Conservation (phyloP, 2,329 filamentous ascomycete species). For the Dactylellina parvicollis region DNA sequence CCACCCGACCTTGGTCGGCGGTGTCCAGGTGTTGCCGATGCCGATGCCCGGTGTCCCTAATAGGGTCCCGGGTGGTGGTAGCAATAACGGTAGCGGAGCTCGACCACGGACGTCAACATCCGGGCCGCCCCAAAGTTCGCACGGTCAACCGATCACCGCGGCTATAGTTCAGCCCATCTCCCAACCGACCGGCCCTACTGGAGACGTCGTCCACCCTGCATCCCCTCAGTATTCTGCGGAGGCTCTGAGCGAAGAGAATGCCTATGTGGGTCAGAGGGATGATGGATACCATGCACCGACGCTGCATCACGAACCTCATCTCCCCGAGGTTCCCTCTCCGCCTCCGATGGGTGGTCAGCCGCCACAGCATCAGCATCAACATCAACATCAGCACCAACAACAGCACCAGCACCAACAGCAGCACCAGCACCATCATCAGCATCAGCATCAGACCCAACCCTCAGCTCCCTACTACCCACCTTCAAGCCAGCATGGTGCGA, state of each 20-base stretch:
- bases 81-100: constrained; percentile 54
- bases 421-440: constrained; percentile 26
- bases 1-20: constrained; percentile 86
- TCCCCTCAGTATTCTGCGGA: constrained; percentile 45
- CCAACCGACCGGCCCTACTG: constrained; percentile 47
- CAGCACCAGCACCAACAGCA: constrained; percentile 46
- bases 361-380: constrained; percentile 34
- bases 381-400: constrained; percentile 25
- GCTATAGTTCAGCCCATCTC: constrained; percentile 41
- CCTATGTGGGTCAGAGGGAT: constrained; percentile 55
- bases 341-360: constrained; percentile 49
- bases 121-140: constrained; percentile 38
- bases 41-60: constrained; percentile 72
- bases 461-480: constrained; percentile 40
- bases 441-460: constrained; percentile 7
- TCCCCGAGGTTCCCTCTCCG: constrained; percentile 55
- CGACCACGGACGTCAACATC: constrained; percentile 32
- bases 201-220: constrained; percentile 47
- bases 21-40: constrained; percentile 96
- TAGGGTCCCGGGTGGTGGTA: constrained; percentile 63
- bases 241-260: constrained; percentile 46
- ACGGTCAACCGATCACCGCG: constrained; percentile 19
- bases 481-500: constrained; percentile 48
- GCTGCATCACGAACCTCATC: constrained; percentile 56
- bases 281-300: constrained; percentile 54